Evolutionary conservation across 83 land plant species (phyloP), one percentile per base, ranked within the genome.

Genomic region (Isoetes engelmannii): DNA sequence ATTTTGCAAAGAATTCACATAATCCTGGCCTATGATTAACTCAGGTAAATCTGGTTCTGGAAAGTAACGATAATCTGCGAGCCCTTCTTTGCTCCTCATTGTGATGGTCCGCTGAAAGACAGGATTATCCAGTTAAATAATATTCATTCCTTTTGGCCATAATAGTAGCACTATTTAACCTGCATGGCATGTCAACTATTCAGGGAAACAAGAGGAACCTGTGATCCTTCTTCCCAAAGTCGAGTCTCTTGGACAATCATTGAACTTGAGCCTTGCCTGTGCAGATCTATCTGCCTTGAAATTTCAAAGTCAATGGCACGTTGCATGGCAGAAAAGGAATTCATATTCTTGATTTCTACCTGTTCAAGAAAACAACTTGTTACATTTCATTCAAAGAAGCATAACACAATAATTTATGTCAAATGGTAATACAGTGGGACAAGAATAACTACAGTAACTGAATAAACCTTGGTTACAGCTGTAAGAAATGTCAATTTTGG

Each of bases 331-430:
- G 96, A 85, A 70, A 89, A 93, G 51, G 98, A 87, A 65, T 93
- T 93, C 89, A 93, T 80, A 72, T 93, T 93, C 75, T 93, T 93
- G 68, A 93, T 84, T 72, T 93, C 98, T 44, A 93, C 98, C 98
- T 93, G 81, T 61, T 65, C n/a, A 12, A 44, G 60, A 65, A 13
- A 65, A 46, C 0, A 3, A 42, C 0, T 46, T 10, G 37, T 28
- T 28, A 28, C 37, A 28, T 28, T n/a, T n/a, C n/a, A 2, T 28
- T 28, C 37, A 28, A 28, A 28, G 37, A 28, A 28, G 37, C 37
- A 28, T 28, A 28, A 28, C 0, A 0, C 2, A 28, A 28, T 28
- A 28, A 28, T 28, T 28, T 28, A 28, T 28, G 37, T 28, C 37
- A 28, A 28, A 28, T 0, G 2, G 37, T 28, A 28, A 28, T 28